Percentiles rank a stretch among this genome's conserved stretches.
Evolutionary conservation across 495 filamentous ascomycete genomes (phyloP).

Genomic region (Penicillium egyptiacum): DNA sequence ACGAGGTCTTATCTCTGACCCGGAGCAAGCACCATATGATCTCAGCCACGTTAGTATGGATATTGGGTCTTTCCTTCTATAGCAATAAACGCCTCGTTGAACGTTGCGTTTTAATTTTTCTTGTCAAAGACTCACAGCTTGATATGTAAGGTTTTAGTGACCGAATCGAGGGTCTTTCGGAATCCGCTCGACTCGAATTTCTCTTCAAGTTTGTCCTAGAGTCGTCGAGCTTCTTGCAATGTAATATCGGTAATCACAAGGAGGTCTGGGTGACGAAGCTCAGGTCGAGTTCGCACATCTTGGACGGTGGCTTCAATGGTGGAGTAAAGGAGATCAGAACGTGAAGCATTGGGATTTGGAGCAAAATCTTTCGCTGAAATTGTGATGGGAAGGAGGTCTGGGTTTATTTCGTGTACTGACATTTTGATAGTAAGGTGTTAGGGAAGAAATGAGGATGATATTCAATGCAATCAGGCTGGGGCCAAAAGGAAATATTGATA

Average conservation of each 20-base stretch:
- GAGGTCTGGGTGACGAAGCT: no score
- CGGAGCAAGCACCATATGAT: not conserved
- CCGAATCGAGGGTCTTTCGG: not conserved
- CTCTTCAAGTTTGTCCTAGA: not conserved
- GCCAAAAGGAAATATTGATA: no score
- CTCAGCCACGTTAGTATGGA: not conserved
- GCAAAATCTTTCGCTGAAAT: no score
- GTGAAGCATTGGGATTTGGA: no score
- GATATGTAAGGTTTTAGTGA: no score
- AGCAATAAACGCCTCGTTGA: not conserved
- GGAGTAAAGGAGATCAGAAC: no score
- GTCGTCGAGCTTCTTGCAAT: not conserved
- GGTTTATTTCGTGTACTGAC: not conserved
- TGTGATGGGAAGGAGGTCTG: not conserved
- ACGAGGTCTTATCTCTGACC: not conserved
- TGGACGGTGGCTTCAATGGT: no score
- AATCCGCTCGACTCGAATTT: not conserved
- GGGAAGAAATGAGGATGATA: no score
- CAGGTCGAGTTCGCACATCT: no score
- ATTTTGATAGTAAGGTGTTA: no score
- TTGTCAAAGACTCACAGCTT: no score
- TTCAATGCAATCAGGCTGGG: no score
- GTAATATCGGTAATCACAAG: not conserved
- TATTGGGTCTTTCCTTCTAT: not conserved
- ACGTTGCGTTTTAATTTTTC: not conserved